Percentiles rank a stretch among this genome's conserved stretches.
These are phyloP conservation scores for Monosporascus sp. DNA, from an alignment of 2,329 filamentous ascomycete genomes.

Conservation along the genomic window DNA sequence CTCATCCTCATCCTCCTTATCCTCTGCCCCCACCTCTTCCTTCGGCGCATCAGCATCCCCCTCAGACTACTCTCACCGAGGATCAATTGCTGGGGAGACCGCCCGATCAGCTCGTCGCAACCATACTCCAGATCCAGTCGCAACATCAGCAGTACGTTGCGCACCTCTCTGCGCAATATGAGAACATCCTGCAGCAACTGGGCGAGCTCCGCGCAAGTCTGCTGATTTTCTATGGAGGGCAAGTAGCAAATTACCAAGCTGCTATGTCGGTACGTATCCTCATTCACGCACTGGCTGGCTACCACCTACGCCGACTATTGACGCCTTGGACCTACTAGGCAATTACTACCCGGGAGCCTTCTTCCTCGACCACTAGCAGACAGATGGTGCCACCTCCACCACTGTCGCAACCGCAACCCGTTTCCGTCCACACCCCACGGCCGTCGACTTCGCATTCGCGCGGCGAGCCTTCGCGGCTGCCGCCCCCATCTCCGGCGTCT, in stretches of 20 bases:
- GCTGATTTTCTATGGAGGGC: constrained; percentile 13
- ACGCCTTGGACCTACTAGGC: constrained; percentile 12
- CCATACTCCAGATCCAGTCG: constrained; percentile 29
- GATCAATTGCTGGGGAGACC: constrained; percentile 27
- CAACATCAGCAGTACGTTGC: constrained; percentile 29
- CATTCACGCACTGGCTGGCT: background rate
- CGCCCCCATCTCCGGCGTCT: constrained; percentile 21
- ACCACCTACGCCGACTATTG: constrained; percentile 2
- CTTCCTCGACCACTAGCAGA: constrained; percentile 9
- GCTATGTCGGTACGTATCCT: constrained; percentile 25
- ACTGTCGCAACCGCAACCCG: constrained; percentile 14
- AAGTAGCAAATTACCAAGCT: constrained; percentile 25
- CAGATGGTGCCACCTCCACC: constrained; percentile 17
- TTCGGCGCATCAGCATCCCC: constrained; percentile 17
- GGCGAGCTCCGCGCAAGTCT: constrained; percentile 28
- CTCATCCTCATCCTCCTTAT: constrained; percentile 4
- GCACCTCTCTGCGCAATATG: constrained; percentile 28
- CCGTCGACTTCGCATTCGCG: constrained; percentile 22
- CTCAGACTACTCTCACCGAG: constrained; percentile 20
- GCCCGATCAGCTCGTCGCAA: constrained; percentile 29
- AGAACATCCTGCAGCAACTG: constrained; percentile 28
- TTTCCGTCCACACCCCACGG: constrained; percentile 17
- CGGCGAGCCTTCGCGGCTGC: constrained; percentile 20
- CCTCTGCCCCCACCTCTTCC: constrained; percentile 12
- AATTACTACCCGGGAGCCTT: constrained; percentile 16